Evolutionary conservation across 768 basidiomycete genomes (phyloP), one percentile per base, ranked within the genome.

Genomic region (Hygrophorus russula): DNA sequence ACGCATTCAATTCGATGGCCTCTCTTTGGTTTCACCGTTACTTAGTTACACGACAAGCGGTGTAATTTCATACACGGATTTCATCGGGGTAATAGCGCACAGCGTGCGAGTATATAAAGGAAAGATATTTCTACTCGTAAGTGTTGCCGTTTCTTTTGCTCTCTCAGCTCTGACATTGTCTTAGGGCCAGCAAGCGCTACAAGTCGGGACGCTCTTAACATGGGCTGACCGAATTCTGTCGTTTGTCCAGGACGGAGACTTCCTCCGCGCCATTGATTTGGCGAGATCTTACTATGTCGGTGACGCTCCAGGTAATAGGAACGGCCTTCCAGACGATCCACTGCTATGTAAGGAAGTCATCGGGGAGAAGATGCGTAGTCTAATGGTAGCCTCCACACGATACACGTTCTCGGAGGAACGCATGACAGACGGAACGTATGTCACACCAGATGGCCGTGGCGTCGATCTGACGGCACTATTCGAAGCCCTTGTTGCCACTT

Each of bases 371-470:
- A 70, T 97, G 46, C 72, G 71, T 29, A 86, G 84, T 46, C 70
- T 99, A 24, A 85, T 99, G 81, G 63, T 67, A 9, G 91, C 96
- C 2, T 96, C 96, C 1, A 69, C 84, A 33, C 76, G 70, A 14
- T 98, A 93, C 59, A 80, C 85, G 1, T 99, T 99, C 60, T 93
- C 94, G 2, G 89, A 96, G 54, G 91, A 98, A 11, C 81, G 96
- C 18, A 82, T 98, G 77, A 80, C 71, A 17, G 96, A 98, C 58
- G 75, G 72, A 32, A 94, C 92, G 1, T 92, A 97, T 61, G 57
- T 65, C 41, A 83, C 78, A 11, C 72, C 77, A 5, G 86, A 92
- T 57, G 83, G 84, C 15, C 78, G 89, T 31, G 94, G 94, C 17
- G 92, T 98, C 8, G 94, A 98, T 60, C 74, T 88, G 37, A 96